Percentiles rank a stretch among this genome's conserved stretches.
Evolutionary conservation across 768 basidiomycete species (phyloP).

Genomic region (Xerocomus potaroensis): DNA sequence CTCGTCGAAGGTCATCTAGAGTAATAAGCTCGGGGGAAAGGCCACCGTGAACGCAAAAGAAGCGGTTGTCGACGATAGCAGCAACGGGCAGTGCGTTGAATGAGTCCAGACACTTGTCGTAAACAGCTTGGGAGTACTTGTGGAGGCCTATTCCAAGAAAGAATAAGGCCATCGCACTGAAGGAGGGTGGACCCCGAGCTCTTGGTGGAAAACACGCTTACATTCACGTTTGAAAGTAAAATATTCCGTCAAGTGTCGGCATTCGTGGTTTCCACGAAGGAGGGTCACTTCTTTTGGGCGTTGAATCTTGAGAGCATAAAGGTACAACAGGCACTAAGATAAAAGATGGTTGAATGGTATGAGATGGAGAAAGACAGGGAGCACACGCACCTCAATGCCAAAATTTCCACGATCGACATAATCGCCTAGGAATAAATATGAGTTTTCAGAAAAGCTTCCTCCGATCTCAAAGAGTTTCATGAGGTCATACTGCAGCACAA

Average conservation of each 20-base stretch:
- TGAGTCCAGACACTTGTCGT: slow-evolving; percentile 87
- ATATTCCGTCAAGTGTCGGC: slow-evolving; percentile 93
- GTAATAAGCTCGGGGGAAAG: slow-evolving; percentile 82
- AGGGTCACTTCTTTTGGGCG: slow-evolving; percentile 79
- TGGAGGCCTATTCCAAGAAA: slow-evolving; percentile 23
- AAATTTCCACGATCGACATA: slow-evolving; percentile 98
- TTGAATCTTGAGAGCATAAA: slow-evolving; percentile 90
- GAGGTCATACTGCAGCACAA: slow-evolving; percentile 74
- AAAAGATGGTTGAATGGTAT: not conserved
- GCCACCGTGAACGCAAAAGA: slow-evolving; percentile 97
- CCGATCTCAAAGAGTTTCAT: slow-evolving; percentile 98
- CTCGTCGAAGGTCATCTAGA: slow-evolving; percentile 68
- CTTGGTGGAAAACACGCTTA: slow-evolving; percentile 37
- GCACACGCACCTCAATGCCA: slow-evolving; percentile 56
- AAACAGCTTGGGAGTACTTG: slow-evolving; percentile 47
- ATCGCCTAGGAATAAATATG: slow-evolving; percentile 93
- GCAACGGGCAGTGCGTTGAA: slow-evolving; percentile 90
- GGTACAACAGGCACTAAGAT: slow-evolving; percentile 78
- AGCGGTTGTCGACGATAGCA: slow-evolving; percentile 89
- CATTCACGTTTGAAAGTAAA: slow-evolving; percentile 98
- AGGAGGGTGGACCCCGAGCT: slow-evolving; percentile 1
- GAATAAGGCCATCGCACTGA: slow-evolving; percentile 7
- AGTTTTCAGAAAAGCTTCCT: slow-evolving; percentile 75
- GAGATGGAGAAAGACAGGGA: not conserved
- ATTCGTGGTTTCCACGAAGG: slow-evolving; percentile 96